Evolutionary conservation across 345 rosid genomes (phyloP), one percentile per base, ranked within the genome.

Genomic region (Lumnitzera racemosa): DNA sequence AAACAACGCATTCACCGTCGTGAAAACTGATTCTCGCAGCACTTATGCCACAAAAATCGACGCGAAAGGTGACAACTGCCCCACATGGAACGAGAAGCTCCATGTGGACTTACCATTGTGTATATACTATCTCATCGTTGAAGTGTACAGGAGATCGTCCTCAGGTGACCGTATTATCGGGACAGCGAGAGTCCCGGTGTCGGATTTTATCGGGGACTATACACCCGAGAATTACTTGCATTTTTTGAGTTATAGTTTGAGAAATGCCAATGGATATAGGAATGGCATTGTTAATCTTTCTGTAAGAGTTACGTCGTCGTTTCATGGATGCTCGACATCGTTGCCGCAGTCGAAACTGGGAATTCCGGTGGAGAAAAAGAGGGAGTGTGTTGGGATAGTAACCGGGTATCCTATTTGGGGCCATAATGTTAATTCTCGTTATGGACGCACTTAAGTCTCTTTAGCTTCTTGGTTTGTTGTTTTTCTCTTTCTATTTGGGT

Each of bases 161-260:
- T 61, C 64, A 16, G 50, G 51, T 0, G 65, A 63, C 50, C 55
- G 47, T 54, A 20, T 56, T 4, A 47, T 67, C 27, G 70, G 70
- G 53, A 13, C 50, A 13, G 70, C 64, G 25, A 52, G 65, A 59
- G 60, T 67, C 24, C 70, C 56, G 24, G 64, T 25, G 49, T 52
- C 65, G 25, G 70, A 67, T 43, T 76, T 72, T 51, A 47, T 60
- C 43, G 80, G 72, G 24, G 74, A 54, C 12, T 67, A 47, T 55
- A 25, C 55, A 3, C 59, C 59, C 1, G 49, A 53, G 55, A 60
- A 53, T 43, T 49, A 59, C 70, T 16, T 59, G 55, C 70, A 67
- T 15, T 46, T 59, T 48, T 54, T 67, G 59, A 67, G 70, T 54
- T 67, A 67, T 47, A 12, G 70, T 64, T 54, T 67, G 47, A 60